Evolutionary conservation across 108 stramenopile species (phyloP), one percentile per base, ranked within the genome.

Genomic region (Aurantiochytrium sp.): DNA sequence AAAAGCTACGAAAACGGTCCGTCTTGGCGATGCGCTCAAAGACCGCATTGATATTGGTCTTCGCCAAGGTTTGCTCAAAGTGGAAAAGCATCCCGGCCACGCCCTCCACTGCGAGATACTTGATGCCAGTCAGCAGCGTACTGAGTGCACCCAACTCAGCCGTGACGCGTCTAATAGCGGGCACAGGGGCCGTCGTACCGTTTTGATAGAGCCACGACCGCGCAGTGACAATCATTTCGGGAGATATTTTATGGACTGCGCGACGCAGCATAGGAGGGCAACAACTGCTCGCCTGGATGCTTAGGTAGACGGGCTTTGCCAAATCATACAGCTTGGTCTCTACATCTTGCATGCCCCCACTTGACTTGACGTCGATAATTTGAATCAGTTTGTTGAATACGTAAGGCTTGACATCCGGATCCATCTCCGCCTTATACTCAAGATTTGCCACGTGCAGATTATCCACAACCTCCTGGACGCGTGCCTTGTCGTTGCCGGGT

Each of bases 401-500:
- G 89, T 98, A 97, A 43, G 92, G 90, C 43, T 90, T 90, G 0
- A 98, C 96, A 43, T 94, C 90, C 5, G 94, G 90, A 91, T 98
- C 98, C 28, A 90, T 90, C 60, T 98, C 98, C 21, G 93, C 91
- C 64, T 96, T 94, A 19, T 76, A 58, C 91, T 97, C 97, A 64
- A 97, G 93, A 64, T 93, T 91, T 76, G 87, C 90, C 35, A 95
- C 92, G 14, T 92, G 90, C 71, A 98, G 89, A 58, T 94, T 95
- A 29, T 92, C 60, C 23, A 97, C 88, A 12, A 98, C 95, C 42
- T 92, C 89, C 72, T 97, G 96, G 44, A 98, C 95, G 5, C 92
- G 93, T 89, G 96, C 95, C 57, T 96, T 94, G 89, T 97, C 94
- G 12, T 93, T 94, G 5, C 99, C 99, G 8, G 99, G 99, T 5